A percentile compares a stretch with the other conserved stretches of the same genome.
Conservation (phyloP, 2,329 filamentous ascomycete genomes). For the Immersiporthe knoxdaviesiana region DNA sequence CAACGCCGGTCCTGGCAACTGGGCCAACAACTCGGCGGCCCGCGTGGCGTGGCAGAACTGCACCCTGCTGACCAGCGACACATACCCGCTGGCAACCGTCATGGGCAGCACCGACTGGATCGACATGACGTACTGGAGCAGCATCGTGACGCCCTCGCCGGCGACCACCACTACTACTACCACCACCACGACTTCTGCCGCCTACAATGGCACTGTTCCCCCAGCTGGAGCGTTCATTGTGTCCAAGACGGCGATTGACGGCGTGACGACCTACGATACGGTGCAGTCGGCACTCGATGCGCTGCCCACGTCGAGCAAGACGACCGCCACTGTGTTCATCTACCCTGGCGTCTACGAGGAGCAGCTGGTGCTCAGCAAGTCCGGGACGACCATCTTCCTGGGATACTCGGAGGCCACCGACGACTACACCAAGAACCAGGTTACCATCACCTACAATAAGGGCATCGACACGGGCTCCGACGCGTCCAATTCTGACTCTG, state of each 20-base stretch:
- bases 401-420: constrained; percentile 42
- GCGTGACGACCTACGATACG: constrained; percentile 41
- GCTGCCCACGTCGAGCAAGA: constrained; percentile 41
- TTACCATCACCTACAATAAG: constrained; percentile 32
- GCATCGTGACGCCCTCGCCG: constrained; percentile 31
- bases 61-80: constrained; percentile 34
- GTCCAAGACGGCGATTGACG: constrained; percentile 39
- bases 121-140: constrained; percentile 35
- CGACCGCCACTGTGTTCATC: constrained; percentile 44
- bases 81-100: constrained; percentile 33
- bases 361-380: constrained; percentile 43
- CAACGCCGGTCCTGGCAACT: constrained; percentile 53
- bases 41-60: constrained; percentile 32
- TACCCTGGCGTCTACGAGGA: constrained; percentile 45
- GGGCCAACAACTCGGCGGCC: constrained; percentile 31
- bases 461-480: constrained; percentile 44
- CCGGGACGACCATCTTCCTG: constrained; percentile 44
- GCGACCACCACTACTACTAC: constrained; percentile 30
- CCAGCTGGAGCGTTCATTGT: constrained; percentile 40
- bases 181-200: not conserved
- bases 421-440: constrained; percentile 41
- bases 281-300: constrained; percentile 42
- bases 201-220: constrained; percentile 36
- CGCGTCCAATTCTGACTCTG: constrained; percentile 42
- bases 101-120: constrained; percentile 36